A percentile compares a stretch with the other conserved stretches of the same genome.
Conservation (phyloP, 1,284 basidiomycete genomes). For the Kwoniella shivajii region DNA sequence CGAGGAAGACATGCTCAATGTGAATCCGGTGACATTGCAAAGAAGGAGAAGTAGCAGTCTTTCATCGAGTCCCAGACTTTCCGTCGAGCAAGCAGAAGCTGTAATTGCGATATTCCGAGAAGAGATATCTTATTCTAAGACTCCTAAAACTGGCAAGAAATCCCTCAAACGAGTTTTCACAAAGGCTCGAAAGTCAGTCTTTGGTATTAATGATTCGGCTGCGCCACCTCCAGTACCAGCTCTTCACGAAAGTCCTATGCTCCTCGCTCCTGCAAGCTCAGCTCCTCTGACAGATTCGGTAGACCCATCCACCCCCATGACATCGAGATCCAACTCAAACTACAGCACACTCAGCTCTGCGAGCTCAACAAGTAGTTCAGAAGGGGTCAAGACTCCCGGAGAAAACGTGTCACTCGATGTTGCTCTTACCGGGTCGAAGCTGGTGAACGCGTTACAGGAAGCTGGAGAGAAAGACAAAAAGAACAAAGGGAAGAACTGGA, state of each 20-base stretch:
- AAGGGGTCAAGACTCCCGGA: constrained; percentile 40
- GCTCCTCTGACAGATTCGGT: constrained; percentile 5
- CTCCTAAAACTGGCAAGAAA: constrained; percentile 17
- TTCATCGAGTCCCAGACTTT: constrained; percentile 5
- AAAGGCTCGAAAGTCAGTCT: constrained; percentile 15
- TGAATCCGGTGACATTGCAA: constrained; percentile 3
- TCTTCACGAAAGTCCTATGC: constrained; percentile 3
- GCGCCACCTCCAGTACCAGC: neutral
- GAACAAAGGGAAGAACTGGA: constrained; percentile 19
- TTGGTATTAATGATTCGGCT: constrained; percentile 2
- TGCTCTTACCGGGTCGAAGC: constrained; percentile 23
- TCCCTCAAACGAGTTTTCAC: constrained; percentile 18
- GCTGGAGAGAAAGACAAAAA: constrained; percentile 21
- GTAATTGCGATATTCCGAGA: constrained; percentile 9
- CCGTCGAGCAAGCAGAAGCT: constrained; percentile 4
- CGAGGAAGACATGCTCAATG: constrained; percentile 2
- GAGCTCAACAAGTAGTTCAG: constrained; percentile 36
- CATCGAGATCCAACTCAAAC: constrained; percentile 35
- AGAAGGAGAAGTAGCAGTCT: constrained; percentile 22
- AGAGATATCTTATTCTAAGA: constrained; percentile 5
- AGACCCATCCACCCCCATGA: constrained; percentile 28
- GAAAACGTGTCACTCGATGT: constrained; percentile 24
- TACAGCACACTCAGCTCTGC: constrained; percentile 30
- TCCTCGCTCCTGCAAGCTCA: constrained; percentile 7
- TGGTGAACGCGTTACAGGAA: constrained; percentile 31